These are phyloP conservation scores for Mercurialis annua DNA, from an alignment of 345 rosid genomes.

Conservation along the genomic window DNA sequence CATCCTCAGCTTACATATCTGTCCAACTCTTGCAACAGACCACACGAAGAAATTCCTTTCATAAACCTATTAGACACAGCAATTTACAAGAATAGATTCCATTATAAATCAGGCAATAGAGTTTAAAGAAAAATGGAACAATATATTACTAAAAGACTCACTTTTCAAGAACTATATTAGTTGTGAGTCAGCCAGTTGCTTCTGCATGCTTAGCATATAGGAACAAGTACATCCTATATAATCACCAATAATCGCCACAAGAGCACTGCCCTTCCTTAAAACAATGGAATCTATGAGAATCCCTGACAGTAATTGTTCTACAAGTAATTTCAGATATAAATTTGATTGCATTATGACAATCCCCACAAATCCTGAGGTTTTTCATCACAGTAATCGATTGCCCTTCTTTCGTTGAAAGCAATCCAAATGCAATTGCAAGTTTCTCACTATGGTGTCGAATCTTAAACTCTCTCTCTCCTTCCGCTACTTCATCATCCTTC, in stretches of 20 bases:
- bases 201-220: neutral
- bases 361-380: slow-evolving; percentile 87
- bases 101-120: no score
- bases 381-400: slow-evolving; percentile 68
- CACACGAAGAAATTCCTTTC: no score
- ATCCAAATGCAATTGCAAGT: slow-evolving; percentile 81
- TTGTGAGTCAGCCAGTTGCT: neutral
- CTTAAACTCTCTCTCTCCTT: slow-evolving; percentile 57
- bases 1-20: no score
- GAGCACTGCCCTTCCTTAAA: slow-evolving; percentile 72
- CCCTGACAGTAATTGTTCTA: slow-evolving; percentile 73
- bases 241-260: slow-evolving; percentile 83
- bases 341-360: slow-evolving; percentile 84
- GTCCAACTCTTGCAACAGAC: no score
- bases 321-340: slow-evolving; percentile 51
- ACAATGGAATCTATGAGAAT: slow-evolving; percentile 68
- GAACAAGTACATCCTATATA: neutral
- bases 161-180: neutral
- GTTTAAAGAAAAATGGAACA: no score
- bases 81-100: no score
- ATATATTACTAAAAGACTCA: no score
- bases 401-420: slow-evolving; percentile 60
- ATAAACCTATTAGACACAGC: no score
- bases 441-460: slow-evolving; percentile 83
- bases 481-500: slow-evolving; percentile 51